Conservation (phyloP, 1,284 basidiomycete species). For the Heterobasidion parviporum region DNA sequence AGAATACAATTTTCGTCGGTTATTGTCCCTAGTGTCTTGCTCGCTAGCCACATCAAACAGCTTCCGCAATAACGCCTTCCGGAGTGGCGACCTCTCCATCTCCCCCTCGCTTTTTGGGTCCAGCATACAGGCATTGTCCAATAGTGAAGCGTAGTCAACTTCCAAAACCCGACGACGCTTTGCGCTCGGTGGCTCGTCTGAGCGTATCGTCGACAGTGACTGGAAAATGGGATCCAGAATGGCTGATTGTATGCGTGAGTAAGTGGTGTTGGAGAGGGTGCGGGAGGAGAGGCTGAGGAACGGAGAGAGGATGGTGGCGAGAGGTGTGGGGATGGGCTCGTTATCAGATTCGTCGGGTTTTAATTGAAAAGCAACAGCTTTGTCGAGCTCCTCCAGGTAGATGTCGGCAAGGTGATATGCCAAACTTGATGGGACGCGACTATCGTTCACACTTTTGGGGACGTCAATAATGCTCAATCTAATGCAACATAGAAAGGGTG, state of each 20-base stretch:
- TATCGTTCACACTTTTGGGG: slow-evolving; percentile 56
- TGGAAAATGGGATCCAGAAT: slow-evolving; percentile 60
- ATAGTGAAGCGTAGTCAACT: slow-evolving; percentile 30
- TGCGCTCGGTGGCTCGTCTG: slow-evolving; percentile 27
- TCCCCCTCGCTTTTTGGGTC: slow-evolving; percentile 30
- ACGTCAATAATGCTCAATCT: slow-evolving; percentile 3
- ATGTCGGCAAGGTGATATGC: slow-evolving; percentile 86
- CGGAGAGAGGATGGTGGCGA: slow-evolving; percentile 53
- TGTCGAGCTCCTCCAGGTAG: slow-evolving; percentile 87
- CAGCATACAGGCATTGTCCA: slow-evolving; percentile 41
- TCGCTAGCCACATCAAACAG: slow-evolving; percentile 75
- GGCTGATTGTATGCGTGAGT: slow-evolving; percentile 58
- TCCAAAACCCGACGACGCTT: slow-evolving; percentile 31
- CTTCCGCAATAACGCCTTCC: slow-evolving; percentile 49
- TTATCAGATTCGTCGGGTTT: slow-evolving; percentile 8
- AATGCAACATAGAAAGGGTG: slow-evolving; percentile 13
- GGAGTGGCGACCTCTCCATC: slow-evolving; percentile 32
- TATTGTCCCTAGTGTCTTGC: slow-evolving; percentile 66
- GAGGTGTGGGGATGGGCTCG: slow-evolving; percentile 39
- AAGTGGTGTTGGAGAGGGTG: slow-evolving; percentile 53
- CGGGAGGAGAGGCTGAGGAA: slow-evolving; percentile 65
- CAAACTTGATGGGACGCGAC: slow-evolving; percentile 71
- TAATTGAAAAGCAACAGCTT: slow-evolving; percentile 34
- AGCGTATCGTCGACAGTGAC: slow-evolving; percentile 27
- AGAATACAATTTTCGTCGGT: slow-evolving; percentile 76